Evolutionary conservation across 345 rosid species (phyloP), one percentile per base, ranked within the genome.

Genomic region (Eucalyptus regnans): DNA sequence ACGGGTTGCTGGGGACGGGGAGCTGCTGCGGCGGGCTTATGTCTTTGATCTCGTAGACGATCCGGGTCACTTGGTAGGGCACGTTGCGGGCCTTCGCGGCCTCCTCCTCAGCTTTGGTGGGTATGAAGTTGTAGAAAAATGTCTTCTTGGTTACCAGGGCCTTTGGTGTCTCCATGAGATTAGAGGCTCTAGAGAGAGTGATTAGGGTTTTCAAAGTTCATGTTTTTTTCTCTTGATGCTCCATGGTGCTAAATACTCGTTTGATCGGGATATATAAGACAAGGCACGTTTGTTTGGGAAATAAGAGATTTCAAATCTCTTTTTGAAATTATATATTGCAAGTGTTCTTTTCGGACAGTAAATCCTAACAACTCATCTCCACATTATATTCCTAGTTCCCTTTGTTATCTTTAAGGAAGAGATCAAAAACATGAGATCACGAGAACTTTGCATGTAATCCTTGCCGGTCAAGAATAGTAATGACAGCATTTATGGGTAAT

Each of bases 81-180:
- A 60, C n/a, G 60, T 81, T 89, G 7, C 88, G 66, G 7, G 92
- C 90, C 16, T 51, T 49, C 17, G 71, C 91, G 12, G 89, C 89
- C 29, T 90, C 92, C 88, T 93, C 93, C 76, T 88, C 92, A 2
- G 89, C 90, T 88, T 94, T 94, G 87, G 88, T 87, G 27, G 90
- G 91, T 2, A 92, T 6, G 87, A 92, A 92, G 31, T 89, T 71
- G 92, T 92, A 90, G 86, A 10, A 89, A 87, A 85, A 89, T 11
- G 90, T 51, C 88, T 92, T 92, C 86, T 88, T 94, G 91, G 71
- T 84, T 50, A 60, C 23, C 83, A 64, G 16, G 83, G 46, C 12
- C 43, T 20, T 76, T 41, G 83, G 83, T 10, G 83, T 76, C 27
- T 76, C 83, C 29, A 76, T 41, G 83, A 76, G 83, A 76, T 5